Conservation (phyloP, 2,329 filamentous ascomycete species). For the Arthroderma sp. region DNA sequence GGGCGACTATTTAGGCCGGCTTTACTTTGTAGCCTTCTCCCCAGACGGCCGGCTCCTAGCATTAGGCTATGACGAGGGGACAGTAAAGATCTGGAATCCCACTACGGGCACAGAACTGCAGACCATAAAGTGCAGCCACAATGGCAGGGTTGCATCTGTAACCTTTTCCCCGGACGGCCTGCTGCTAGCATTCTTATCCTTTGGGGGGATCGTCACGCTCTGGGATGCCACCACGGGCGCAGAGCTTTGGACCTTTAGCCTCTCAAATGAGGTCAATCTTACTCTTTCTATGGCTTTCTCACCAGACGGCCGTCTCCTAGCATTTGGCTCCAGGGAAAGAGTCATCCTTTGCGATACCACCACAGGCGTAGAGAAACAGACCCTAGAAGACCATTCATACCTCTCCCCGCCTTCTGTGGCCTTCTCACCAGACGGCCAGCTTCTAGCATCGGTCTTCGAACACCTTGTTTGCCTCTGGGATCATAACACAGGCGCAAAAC, state of each 20-base stretch:
- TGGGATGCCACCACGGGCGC: slow-evolving; percentile 8
- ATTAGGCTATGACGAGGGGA: background rate
- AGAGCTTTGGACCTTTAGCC: slow-evolving; percentile 13
- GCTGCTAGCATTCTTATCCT: slow-evolving; percentile 55
- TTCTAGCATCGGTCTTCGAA: slow-evolving; percentile 41
- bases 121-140: slow-evolving; percentile 4
- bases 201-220: background rate
- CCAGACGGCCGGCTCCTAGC: slow-evolving; percentile 43
- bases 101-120: background rate
- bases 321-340: background rate
- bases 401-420: too few relatives aligned
- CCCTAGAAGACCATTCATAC: background rate
- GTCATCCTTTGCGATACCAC: slow-evolving; percentile 15
- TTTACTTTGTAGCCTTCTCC: slow-evolving; percentile 4
- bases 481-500: background rate
- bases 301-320: slow-evolving; percentile 12
- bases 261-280: slow-evolving; percentile 14
- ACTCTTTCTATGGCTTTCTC: slow-evolving; percentile 19
- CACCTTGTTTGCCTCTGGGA: slow-evolving; percentile 7
- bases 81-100: slow-evolving; percentile 8
- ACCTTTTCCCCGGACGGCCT: background rate
- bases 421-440: slow-evolving; percentile 4
- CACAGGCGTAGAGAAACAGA: background rate
- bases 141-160: background rate
- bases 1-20: background rate